Percentiles rank a stretch among this genome's conserved stretches.
These are phyloP conservation scores for Pterothamnion heteromorphum DNA, from an alignment of 31 red algal species.

Conservation along the genomic window DNA sequence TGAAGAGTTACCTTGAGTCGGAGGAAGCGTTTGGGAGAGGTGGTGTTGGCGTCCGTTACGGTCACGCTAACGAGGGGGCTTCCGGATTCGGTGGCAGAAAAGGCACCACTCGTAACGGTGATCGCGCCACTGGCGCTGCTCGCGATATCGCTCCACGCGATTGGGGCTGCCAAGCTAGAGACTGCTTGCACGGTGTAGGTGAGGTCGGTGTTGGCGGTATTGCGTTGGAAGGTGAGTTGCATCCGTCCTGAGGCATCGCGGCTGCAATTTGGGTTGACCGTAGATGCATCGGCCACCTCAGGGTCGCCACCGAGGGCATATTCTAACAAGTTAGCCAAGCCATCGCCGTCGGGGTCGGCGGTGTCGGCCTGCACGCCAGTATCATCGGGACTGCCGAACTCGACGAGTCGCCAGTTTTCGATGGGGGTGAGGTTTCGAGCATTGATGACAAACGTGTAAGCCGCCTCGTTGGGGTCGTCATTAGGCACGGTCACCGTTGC, in stretches of 20 bases:
- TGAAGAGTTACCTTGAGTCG: neutral
- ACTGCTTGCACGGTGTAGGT: neutral
- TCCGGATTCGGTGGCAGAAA: neutral
- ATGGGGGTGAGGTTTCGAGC: neutral
- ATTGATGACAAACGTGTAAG: neutral
- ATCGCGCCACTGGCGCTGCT: neutral
- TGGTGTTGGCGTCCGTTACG: neutral
- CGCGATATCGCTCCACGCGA: neutral
- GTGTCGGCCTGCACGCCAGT: neutral
- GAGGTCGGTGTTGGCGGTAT: neutral
- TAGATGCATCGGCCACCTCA: neutral
- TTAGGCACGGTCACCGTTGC: neutral
- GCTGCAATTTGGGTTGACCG: neutral
- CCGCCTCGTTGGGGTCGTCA: neutral
- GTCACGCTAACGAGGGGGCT: neutral
- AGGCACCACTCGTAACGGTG: neutral
- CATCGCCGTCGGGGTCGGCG: conserved; percentile 8
- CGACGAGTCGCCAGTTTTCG: neutral
- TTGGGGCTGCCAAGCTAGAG: neutral
- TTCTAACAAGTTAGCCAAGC: neutral
- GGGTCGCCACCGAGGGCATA: neutral
- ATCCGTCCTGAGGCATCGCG: neutral
- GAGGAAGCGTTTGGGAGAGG: neutral
- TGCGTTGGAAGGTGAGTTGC: neutral
- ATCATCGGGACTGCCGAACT: neutral